phyloP scores from a whole-genome alignment of 176 grass and related monocot genomes.

The Miscanthus lutarioriparius region DNA sequence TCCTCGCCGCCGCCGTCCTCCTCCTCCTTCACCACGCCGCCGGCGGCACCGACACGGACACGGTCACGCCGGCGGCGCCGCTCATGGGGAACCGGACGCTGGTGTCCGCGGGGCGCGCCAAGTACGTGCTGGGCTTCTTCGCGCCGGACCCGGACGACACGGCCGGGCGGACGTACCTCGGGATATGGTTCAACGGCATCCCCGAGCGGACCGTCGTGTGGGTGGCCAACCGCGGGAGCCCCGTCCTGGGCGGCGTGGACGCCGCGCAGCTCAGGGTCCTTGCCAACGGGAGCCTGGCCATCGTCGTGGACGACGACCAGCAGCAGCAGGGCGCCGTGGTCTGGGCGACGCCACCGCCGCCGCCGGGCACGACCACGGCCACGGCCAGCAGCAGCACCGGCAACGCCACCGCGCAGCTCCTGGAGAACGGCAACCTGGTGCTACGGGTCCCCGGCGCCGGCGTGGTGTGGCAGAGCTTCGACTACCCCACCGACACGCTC shows the following conservation, averaged over 20 bases:
- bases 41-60: neutral
- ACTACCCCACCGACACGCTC: conserved; percentile 45
- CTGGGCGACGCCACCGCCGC: conserved; percentile 33
- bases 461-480: conserved; percentile 51
- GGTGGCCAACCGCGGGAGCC: conserved; percentile 58
- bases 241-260: neutral
- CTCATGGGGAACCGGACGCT: conserved; percentile 30
- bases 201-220: conserved; percentile 34
- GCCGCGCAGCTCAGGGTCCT: conserved; percentile 14
- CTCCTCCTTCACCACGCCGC: neutral
- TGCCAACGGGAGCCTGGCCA: conserved; percentile 39
- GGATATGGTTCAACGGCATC: conserved; percentile 65
- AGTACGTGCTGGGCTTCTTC: conserved; percentile 64
- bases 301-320: neutral
- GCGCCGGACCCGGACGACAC: conserved; percentile 24
- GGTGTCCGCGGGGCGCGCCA: conserved; percentile 38
- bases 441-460: conserved; percentile 11
- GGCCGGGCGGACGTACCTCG: conserved; percentile 31
- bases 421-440: conserved; percentile 62
- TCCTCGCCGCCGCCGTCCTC: neutral
- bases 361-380: neutral
- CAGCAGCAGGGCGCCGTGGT: neutral
- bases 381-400: neutral
- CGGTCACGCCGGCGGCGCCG: conserved; percentile 1
- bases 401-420: conserved; percentile 32